Percentiles rank a stretch among this genome's conserved stretches.
Evolutionary conservation across 371 early-diverging fungal species (phyloP).

Genomic region (Circinella umbellata): DNA sequence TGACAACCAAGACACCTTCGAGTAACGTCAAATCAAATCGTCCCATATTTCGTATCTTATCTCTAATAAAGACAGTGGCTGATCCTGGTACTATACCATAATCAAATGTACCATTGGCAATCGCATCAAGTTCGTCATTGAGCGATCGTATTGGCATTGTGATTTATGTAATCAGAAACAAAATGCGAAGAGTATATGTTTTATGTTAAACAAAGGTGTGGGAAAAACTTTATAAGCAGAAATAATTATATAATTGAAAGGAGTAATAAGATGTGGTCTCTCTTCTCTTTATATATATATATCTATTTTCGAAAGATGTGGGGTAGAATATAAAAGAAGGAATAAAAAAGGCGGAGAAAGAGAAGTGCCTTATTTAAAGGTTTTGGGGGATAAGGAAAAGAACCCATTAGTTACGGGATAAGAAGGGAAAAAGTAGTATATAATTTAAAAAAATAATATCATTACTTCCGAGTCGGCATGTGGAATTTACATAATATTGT

Average conservation of each 20-base stretch:
- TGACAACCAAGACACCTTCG: constrained; percentile 45
- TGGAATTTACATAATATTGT: constrained; percentile 4
- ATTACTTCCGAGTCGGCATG: constrained; percentile 1
- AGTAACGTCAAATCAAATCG: constrained; percentile 44
- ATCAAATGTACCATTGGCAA: constrained; percentile 37
- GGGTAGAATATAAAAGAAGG: no score
- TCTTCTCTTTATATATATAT: no score
- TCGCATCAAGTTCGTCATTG: constrained; percentile 30
- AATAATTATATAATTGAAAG: not conserved
- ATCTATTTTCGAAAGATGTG: no score
- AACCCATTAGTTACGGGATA: no score
- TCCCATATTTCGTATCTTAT: constrained; percentile 34
- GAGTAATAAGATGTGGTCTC: not conserved
- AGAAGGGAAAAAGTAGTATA: not conserved
- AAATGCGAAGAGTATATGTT: not conserved
- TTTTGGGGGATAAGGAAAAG: no score
- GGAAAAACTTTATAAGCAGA: not conserved
- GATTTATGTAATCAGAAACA: not conserved
- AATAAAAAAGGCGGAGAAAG: no score
- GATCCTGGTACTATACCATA: constrained; percentile 53
- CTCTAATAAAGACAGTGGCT: constrained; percentile 46
- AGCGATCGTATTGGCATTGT: constrained; percentile 23
- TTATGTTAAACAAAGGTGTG: not conserved
- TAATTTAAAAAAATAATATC: no score
- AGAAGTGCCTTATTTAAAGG: no score